phyloP scores from a whole-genome alignment of 2,329 filamentous ascomycete species.

The Penicillium sp. region DNA sequence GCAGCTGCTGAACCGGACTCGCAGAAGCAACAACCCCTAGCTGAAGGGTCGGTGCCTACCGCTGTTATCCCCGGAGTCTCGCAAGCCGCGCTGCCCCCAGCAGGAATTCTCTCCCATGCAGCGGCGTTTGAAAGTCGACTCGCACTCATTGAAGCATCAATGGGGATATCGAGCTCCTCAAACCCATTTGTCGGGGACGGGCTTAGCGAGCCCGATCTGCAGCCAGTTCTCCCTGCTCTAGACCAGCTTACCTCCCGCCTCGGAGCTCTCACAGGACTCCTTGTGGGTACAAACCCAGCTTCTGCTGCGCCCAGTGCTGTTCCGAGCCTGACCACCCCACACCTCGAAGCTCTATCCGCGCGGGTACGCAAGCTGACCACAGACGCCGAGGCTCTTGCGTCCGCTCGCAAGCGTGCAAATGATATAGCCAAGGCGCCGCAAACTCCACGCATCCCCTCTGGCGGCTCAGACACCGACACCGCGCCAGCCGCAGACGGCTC shows the following conservation, averaged over 20 bases:
- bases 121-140: constrained; percentile 86
- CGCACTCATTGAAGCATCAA: constrained; percentile 70
- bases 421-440: constrained; percentile 44
- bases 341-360: constrained; percentile 45
- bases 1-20: constrained; percentile 5
- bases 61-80: constrained; percentile 12
- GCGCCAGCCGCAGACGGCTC: constrained; percentile 29
- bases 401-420: constrained; percentile 43
- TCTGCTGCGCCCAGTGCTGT: constrained; percentile 20
- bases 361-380: constrained; percentile 45
- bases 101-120: constrained; percentile 68
- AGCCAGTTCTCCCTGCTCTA: constrained; percentile 77
- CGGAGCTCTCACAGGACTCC: constrained; percentile 60
- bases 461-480: constrained; percentile 30
- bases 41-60: constrained; percentile 7
- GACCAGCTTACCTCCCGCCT: constrained; percentile 79
- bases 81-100: constrained; percentile 16
- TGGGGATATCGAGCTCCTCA: constrained; percentile 72
- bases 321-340: constrained; percentile 38
- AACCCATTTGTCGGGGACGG: constrained; percentile 50
- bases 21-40: constrained; percentile 7
- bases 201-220: constrained; percentile 51
- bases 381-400: constrained; percentile 45
- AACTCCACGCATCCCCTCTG: constrained; percentile 36
- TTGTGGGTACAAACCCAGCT: constrained; percentile 37